Conservation (phyloP, 371 early-diverging fungal species). For the Mortierella sp. region DNA sequence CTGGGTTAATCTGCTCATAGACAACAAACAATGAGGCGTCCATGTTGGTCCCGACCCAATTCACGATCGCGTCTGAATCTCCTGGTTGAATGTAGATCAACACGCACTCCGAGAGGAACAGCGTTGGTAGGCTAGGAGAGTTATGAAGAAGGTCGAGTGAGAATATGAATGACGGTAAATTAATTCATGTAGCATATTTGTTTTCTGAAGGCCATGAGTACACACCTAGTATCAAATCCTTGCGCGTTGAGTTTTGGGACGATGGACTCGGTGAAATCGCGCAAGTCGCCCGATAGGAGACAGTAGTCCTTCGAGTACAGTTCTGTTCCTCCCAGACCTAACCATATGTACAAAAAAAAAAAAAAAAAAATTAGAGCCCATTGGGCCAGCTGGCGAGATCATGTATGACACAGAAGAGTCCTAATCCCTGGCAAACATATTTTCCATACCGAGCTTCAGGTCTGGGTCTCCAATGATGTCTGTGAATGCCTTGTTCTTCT, state of each 20-base stretch:
- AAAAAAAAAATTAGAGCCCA: neutral
- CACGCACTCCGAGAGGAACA: slow-evolving; percentile 95
- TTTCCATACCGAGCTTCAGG: slow-evolving; percentile 62
- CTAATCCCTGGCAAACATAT: neutral
- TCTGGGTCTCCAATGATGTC: slow-evolving; percentile 65
- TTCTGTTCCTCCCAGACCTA: slow-evolving; percentile 80
- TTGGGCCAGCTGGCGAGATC: neutral
- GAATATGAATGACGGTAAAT: neutral
- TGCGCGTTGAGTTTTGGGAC: slow-evolving; percentile 67
- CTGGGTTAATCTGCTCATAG: slow-evolving; percentile 93
- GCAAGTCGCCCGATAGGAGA: slow-evolving; percentile 87
- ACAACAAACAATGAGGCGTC: slow-evolving; percentile 72
- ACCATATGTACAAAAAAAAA: neutral
- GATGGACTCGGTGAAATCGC: slow-evolving; percentile 71
- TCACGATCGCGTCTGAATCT: slow-evolving; percentile 75
- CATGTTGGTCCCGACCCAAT: slow-evolving; percentile 74
- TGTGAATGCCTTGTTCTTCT: slow-evolving; percentile 66
- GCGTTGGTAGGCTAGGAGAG: slow-evolving; percentile 78
- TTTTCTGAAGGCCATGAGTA: neutral
- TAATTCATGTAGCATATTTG: neutral
- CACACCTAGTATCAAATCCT: slow-evolving; percentile 79
- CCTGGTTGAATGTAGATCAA: slow-evolving; percentile 86
- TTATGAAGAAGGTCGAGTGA: neutral
- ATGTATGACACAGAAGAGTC: neutral
- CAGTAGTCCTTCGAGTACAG: slow-evolving; percentile 75